Base-by-base conservation (phyloP, 139 green algal species). In the Haematococcus lacustris region DNA sequence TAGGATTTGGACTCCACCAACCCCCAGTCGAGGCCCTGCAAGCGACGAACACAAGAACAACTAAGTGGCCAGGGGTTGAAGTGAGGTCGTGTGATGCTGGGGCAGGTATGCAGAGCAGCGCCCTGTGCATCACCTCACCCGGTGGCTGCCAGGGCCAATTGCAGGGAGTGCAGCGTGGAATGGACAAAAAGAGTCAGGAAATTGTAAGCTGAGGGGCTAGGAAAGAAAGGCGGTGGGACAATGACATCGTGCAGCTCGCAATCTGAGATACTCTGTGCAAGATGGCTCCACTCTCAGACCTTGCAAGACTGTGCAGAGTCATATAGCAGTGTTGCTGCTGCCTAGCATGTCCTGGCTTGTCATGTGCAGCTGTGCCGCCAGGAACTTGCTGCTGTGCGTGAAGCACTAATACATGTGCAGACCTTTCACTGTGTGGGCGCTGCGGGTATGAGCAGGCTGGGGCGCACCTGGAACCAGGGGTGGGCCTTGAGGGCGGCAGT, bases 391-490 rank as follows among this genome's bases (percentile, higher is more conserved):
- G 13, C 13, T 21, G 13, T 21, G 47, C 47, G 13, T 21, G 13
- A 57, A 57, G 47, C 47, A 57, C 21, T n/a, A n/a, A n/a, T n/a
- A n/a, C n/a, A n/a, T n/a, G n/a, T n/a, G n/a, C n/a, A n/a, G n/a
- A n/a, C n/a, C n/a, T n/a, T n/a, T n/a, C n/a, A n/a, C n/a, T n/a
- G n/a, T n/a, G n/a, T n/a, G n/a, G n/a, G n/a, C n/a, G n/a, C n/a
- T n/a, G n/a, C n/a, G n/a, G n/a, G n/a, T n/a, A n/a, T n/a, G n/a
- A n/a, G 47, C 47, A 13, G 13, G 21, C 47, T 21, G 21, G 21
- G 47, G 23, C 53, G 30, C 21, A 64, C 53, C 53, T 64, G 53
- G 53, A 64, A 64, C 53, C 53, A 64, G 17, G 53, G 53, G 53
- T 64, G 53, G 4, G 17, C 53, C 53, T 64, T 64, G 53, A 64